phyloP scores from a whole-genome alignment of 306 rosid genomes.

The Cucumis hystrix region DNA sequence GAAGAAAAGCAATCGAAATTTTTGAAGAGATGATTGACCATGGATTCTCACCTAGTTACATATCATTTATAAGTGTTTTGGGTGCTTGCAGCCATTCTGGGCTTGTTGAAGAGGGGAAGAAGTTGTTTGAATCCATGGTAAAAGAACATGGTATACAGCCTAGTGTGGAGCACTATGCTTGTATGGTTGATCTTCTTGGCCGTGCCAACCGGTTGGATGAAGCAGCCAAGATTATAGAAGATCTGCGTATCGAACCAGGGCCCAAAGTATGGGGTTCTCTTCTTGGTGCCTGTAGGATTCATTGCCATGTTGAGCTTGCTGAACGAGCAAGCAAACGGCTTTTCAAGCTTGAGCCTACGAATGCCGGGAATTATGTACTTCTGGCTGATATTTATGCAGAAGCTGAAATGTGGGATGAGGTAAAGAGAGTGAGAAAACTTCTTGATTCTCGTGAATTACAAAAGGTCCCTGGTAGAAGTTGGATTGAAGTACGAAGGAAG shows the following conservation, averaged over 20 bases:
- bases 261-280: conserved; percentile 84
- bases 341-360: conserved; percentile 66
- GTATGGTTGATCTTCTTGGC: conserved; percentile 94
- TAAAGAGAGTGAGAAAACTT: conserved; percentile 52
- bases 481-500: conserved; percentile 68
- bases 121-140: conserved; percentile 50
- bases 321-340: conserved; percentile 65
- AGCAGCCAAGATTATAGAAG: conserved; percentile 64
- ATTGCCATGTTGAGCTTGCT: conserved; percentile 69
- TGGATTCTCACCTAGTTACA: conserved; percentile 52
- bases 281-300: conserved; percentile 79
- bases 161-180: conserved; percentile 73
- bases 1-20: conserved; percentile 53
- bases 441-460: conserved; percentile 47
- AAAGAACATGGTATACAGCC: conserved; percentile 43
- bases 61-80: conserved; percentile 66
- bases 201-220: conserved; percentile 75
- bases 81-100: conserved; percentile 90
- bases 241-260: conserved; percentile 67
- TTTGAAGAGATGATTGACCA: conserved; percentile 49
- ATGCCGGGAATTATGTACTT: conserved; percentile 88
- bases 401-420: conserved; percentile 61
- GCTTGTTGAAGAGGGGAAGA: conserved; percentile 67
- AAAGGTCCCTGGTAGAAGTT: conserved; percentile 73
- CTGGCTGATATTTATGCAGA: conserved; percentile 69